Base-by-base conservation (phyloP, 768 basidiomycete species). In the Leccinellum albellum region DNA sequence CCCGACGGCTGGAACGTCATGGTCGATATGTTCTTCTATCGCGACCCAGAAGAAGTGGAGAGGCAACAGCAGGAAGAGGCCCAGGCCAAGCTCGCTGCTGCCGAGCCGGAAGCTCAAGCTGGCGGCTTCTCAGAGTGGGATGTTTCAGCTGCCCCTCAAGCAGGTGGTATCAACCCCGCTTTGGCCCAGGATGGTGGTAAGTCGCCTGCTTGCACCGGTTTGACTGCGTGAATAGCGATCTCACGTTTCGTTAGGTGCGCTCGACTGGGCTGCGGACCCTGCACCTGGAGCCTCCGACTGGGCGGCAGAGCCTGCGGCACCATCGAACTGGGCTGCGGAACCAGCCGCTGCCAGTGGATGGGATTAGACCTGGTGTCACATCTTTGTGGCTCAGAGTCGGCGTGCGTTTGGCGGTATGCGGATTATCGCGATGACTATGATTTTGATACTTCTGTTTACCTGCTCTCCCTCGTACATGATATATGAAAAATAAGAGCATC, bases 1-100 rank as follows among this genome's bases (percentile, higher is more conserved):
- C 74, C 84, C 60, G 94, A 96, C 61, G 91, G 90, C 67, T 99
- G 97, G 97, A 91, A 87, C 73, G 89, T 97, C 75, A 97, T 98
- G 92, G 94, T 95, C 64, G 95, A 96, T 76, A 89, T 96, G 88
- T 95, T 95, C 89, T 94, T 98, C 88, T 98, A 98, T 86, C 91
- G 96, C 70, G 96, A 98, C 78, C 94, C 96, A 60, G 95, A 99
- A 74, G 97, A 99, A 77, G 91, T 98, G 66, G 95, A 98, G 85
- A 92, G 90, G 78, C 96, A 98, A 78, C 91, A 94, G 72, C 87
- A 91, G 70, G 95, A 94, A 73, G 93, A 92, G 73, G 91, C 91
- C 26, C 85, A 88, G 61, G 91, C 91, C 66, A 94, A 94, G 77
- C 76, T 78, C 51, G 74, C 75, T 51, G 79, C 83, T 62, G 81